phyloP scores from a whole-genome alignment of 108 stramenopile species.

The Nitzschia putrida region DNA sequence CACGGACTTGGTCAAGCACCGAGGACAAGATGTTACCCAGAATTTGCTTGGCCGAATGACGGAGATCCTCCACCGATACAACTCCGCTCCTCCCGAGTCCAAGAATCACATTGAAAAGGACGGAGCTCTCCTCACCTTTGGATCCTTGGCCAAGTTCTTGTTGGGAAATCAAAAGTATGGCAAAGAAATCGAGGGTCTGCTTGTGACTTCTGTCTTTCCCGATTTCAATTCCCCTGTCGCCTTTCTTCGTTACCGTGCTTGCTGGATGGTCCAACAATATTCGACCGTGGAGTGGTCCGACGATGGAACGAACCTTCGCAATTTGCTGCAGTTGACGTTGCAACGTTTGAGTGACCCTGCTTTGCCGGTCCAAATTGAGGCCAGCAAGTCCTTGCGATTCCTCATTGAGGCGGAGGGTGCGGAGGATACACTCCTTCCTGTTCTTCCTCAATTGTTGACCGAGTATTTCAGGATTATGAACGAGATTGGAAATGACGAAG shows the following conservation, averaged over 20 bases:
- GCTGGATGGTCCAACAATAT: conserved; percentile 95
- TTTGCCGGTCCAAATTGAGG: conserved; percentile 97
- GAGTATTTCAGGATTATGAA: conserved; percentile 98
- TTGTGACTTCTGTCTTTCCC: conserved; percentile 91
- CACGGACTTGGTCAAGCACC: conserved; percentile 88
- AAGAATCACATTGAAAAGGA: conserved; percentile 92
- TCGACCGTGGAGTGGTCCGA: conserved; percentile 72
- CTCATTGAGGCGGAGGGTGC: conserved; percentile 91
- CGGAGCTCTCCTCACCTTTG: conserved; percentile 87
- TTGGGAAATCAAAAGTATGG: conserved; percentile 82
- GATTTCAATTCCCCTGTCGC: conserved; percentile 90
- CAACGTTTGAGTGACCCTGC: conserved; percentile 89
- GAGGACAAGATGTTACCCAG: conserved; percentile 89
- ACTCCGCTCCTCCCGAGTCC: conserved; percentile 56
- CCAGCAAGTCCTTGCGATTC: conserved; percentile 89
- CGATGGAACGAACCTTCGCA: conserved; percentile 73
- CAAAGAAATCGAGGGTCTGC: conserved; percentile 77
- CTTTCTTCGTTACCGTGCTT: conserved; percentile 91
- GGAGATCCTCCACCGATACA: conserved; percentile 82
- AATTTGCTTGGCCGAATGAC: conserved; percentile 80
- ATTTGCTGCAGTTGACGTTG: conserved; percentile 65
- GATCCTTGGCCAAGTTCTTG: conserved; percentile 80
- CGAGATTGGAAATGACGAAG: conserved; percentile 95
- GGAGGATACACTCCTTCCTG: conserved; percentile 83
- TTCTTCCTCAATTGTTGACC: conserved; percentile 89